Evolutionary conservation across 345 rosid genomes (phyloP), one percentile per base, ranked within the genome.

Genomic region (Bretschneidera sinensis): DNA sequence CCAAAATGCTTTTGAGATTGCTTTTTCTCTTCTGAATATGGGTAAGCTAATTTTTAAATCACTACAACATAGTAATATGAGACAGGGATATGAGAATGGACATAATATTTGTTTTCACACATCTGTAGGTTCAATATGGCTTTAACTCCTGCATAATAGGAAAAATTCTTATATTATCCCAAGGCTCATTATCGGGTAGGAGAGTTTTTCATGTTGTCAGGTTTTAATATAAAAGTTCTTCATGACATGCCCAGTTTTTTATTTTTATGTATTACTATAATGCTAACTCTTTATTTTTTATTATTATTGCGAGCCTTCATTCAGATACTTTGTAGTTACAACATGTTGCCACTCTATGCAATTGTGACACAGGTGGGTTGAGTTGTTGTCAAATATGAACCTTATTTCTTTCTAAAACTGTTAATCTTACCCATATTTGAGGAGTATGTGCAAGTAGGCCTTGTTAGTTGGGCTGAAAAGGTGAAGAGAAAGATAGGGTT

Each of bases 111-210:
- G 9, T 50, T n/a, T n/a, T 13, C 10, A 11, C 4, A 5, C 45
- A 8, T 61, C 59, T 77, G 69, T 72, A 92, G 98, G 75, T 89
- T 66, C 94, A 89, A 63, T 92, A 74, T 33, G 83, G 91, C 51
- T 89, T 87, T 18, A 73, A 83, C 67, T 92, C 97, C 21, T 92
- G 97, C 80, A 86, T 89, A 43, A 87, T 92, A 96, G 97, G 91
- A 65, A 57, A 80, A 34, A 75, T 78, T 49, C 65, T 15, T 92
- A 77, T 70, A 81, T 92, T 65, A 59, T 85, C 39, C 96, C 96
- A 8, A 79, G 96, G 76, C 81, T 89, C 35, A 54, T 85, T 51
- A 84, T 92, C 2, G 98, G 98, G 98, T 89, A 91, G 54, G 54
- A 28, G 1, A 48, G 28, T 9, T 61, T 31, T 20, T 6, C 21